Percentiles rank a stretch among this genome's conserved stretches.
Conservation (phyloP, 352 stramenopile genomes). For the Pythium angustatum region DNA sequence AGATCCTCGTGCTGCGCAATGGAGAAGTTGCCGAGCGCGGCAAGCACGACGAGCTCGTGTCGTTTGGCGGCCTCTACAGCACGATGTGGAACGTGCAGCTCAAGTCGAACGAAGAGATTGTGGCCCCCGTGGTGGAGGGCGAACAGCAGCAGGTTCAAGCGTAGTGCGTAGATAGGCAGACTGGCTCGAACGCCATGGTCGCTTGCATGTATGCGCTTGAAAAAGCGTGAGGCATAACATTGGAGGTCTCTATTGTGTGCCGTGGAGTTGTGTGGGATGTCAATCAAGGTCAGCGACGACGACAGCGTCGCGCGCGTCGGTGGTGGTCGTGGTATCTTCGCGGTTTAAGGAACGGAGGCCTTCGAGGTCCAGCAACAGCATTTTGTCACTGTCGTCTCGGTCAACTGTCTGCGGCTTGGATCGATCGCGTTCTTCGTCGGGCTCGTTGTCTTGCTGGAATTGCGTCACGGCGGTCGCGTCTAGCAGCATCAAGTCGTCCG, state of each 20-base stretch:
- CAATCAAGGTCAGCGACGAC: slow-evolving; percentile 14
- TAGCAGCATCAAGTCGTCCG: slow-evolving; percentile 26
- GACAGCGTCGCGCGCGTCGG: not conserved
- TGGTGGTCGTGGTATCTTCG: not conserved
- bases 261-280: too few species aligned
- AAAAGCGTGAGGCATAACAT: too few species aligned
- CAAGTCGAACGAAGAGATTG: slow-evolving; percentile 50
- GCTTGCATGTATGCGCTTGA: too few species aligned
- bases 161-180: too few species aligned
- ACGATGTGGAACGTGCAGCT: slow-evolving; percentile 80
- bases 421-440: not conserved
- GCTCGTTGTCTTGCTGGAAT: not conserved
- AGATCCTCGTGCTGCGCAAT: slow-evolving; percentile 93
- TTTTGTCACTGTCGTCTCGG: slow-evolving; percentile 20
- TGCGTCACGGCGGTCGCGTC: slow-evolving; percentile 21
- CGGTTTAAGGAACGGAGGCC: not conserved
- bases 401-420: too few species aligned
- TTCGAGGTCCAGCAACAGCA: slow-evolving; percentile 18
- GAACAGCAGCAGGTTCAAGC: not conserved
- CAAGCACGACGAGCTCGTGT: slow-evolving; percentile 91
- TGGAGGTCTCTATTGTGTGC: too few species aligned
- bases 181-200: too few species aligned
- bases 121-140: not conserved
- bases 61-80: slow-evolving; percentile 72
- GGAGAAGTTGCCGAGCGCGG: slow-evolving; percentile 88